phyloP scores from a whole-genome alignment of 139 green algal species.

The Chlorella ohadii region DNA sequence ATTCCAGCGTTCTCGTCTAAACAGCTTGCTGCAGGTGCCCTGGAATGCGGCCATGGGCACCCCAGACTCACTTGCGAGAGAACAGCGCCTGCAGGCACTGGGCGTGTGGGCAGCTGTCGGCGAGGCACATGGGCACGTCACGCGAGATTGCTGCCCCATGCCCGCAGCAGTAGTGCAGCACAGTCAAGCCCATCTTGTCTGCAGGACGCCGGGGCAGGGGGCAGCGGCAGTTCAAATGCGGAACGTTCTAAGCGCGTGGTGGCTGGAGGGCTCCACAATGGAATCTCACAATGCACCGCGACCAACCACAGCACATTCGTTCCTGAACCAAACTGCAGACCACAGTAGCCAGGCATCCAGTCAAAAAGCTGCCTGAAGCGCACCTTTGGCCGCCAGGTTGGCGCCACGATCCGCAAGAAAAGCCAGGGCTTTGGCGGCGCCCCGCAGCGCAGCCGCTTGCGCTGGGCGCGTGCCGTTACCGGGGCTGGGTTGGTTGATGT shows the following conservation, averaged over 20 bases:
- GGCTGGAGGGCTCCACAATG: neutral
- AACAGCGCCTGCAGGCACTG: neutral
- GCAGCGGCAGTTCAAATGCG: neutral
- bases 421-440: neutral
- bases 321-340: no score
- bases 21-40: neutral
- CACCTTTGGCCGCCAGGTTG: neutral
- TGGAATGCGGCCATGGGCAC: no score
- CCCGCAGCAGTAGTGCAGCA: neutral
- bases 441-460: neutral
- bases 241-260: no score
- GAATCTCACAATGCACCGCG: no score
- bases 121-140: neutral
- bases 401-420: neutral
- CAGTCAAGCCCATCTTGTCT: neutral
- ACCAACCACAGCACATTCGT: no score
- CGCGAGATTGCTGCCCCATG: neutral
- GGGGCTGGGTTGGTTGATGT: neutral
- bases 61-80: neutral
- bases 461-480: neutral
- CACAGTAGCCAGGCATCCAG: no score
- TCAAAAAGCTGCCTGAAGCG: no score
- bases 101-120: neutral
- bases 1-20: no score
- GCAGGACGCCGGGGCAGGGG: neutral